Evolutionary conservation across 2,329 filamentous ascomycete species (phyloP).

Genomic region (Lachnellula occidentalis): DNA sequence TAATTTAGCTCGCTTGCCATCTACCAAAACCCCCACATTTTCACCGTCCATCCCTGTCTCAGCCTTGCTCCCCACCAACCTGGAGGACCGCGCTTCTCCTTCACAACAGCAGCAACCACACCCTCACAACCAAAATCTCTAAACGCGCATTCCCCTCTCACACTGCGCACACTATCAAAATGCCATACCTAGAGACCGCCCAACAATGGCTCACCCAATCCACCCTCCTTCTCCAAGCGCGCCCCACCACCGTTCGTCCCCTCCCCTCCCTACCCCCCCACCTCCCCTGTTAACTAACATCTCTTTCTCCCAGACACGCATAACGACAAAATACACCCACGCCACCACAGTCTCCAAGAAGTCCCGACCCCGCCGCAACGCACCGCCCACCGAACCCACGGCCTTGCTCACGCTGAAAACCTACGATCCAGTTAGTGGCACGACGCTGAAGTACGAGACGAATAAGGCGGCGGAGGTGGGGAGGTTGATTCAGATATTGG

Average conservation of each 20-base stretch:
- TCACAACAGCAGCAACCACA: not conserved
- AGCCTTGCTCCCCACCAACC: not conserved
- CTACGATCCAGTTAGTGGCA: slow-evolving; percentile 76
- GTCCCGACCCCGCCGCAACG: slow-evolving; percentile 25
- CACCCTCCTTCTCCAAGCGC: slow-evolving; percentile 75
- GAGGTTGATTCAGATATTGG: slow-evolving; percentile 69
- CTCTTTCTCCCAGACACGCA: slow-evolving; percentile 59
- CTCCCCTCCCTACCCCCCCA: slow-evolving; percentile 7
- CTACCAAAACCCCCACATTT: not conserved
- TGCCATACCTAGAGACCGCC: slow-evolving; percentile 77
- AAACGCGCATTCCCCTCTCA: not conserved
- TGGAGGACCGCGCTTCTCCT: no score
- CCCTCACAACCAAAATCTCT: not conserved
- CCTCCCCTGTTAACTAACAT: slow-evolving; percentile 6
- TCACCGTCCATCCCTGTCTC: not conserved
- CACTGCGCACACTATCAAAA: slow-evolving; percentile 34
- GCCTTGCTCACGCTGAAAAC: slow-evolving; percentile 72
- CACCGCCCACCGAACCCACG: slow-evolving; percentile 26
- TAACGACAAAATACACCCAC: slow-evolving; percentile 90
- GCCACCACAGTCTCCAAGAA: slow-evolving; percentile 29
- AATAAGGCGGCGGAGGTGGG: slow-evolving; percentile 87
- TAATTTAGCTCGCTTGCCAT: no score
- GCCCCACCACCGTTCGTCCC: slow-evolving; percentile 69
- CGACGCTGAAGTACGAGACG: slow-evolving; percentile 84
- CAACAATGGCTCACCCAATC: slow-evolving; percentile 92